phyloP scores from a whole-genome alignment of 257 asterid genomes.

The Orobanche coerulescens region DNA sequence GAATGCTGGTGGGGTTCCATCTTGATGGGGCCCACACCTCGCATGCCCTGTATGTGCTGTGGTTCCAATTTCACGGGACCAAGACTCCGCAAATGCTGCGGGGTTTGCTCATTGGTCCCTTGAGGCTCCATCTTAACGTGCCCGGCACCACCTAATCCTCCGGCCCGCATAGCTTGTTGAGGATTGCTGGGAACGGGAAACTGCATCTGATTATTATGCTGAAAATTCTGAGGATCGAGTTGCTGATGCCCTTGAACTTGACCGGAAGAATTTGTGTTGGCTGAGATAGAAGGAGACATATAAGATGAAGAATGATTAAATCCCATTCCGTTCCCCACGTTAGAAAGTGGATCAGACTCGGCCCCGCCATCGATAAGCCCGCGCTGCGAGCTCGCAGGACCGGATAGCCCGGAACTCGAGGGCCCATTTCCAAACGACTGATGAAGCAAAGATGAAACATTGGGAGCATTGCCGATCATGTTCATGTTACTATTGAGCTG shows the following conservation, averaged over 20 bases:
- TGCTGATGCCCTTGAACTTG: conserved; percentile 25
- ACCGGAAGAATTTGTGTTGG: conserved; percentile 40
- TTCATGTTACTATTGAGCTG: conserved; percentile 60
- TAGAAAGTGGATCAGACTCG: conserved; percentile 56
- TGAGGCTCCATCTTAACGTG: conserved; percentile 62
- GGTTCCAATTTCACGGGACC: conserved; percentile 58
- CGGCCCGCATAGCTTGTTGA: conserved; percentile 60
- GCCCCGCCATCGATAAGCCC: conserved; percentile 56
- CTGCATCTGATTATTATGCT: conserved; percentile 47
- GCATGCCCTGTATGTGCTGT: conserved; percentile 55
- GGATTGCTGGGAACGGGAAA: conserved; percentile 45
- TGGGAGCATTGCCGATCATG: conserved; percentile 61
- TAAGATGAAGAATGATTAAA: conserved; percentile 48
- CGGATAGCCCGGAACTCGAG: conserved; percentile 45
- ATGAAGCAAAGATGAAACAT: conserved; percentile 56
- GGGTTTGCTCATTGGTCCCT: conserved; percentile 44
- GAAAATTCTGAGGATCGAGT: conserved; percentile 46
- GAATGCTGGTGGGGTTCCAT: conserved; percentile 70
- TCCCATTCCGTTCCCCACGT: conserved; percentile 53
- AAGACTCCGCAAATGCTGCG: conserved; percentile 48
- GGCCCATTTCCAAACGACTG: conserved; percentile 71
- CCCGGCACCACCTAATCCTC: conserved; percentile 56
- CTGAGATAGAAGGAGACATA: conserved; percentile 31
- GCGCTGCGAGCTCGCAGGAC: conserved; percentile 46
- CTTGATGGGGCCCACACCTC: conserved; percentile 54